Conservation (phyloP, 257 asterid genomes). For the Fraxinus excelsior region DNA sequence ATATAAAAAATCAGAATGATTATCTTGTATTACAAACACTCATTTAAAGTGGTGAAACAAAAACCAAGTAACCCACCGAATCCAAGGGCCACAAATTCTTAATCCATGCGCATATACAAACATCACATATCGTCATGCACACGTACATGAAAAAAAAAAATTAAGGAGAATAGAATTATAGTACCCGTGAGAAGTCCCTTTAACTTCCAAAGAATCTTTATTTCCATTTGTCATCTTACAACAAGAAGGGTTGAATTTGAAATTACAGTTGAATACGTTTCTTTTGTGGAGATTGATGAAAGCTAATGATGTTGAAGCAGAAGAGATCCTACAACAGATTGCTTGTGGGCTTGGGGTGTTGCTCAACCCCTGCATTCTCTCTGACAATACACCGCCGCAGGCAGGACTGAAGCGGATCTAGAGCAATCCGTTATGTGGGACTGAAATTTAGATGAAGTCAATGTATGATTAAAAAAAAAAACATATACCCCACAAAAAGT, state of each 20-base stretch:
- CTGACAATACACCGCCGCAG: no score
- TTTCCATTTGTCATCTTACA: neutral
- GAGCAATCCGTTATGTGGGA: no score
- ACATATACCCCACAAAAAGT: no score
- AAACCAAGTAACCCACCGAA: neutral
- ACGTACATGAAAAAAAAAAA: neutral
- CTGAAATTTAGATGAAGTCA: no score
- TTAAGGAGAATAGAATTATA: neutral
- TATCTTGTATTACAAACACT: no score
- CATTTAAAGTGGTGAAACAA: no score
- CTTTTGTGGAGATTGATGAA: constrained; percentile 21
- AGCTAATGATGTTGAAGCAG: constrained; percentile 8
- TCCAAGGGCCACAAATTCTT: neutral
- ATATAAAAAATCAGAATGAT: no score
- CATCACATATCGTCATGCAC: neutral
- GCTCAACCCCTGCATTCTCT: no score
- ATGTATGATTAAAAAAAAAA: no score
- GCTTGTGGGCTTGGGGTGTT: no score
- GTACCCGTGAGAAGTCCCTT: constrained; percentile 38
- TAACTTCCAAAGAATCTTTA: constrained; percentile 44
- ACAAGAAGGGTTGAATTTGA: constrained; percentile 12
- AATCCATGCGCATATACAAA: neutral
- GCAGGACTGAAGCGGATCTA: no score
- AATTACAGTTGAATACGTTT: constrained; percentile 14
- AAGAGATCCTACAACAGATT: no score